Evolutionary conservation across 305 asterid genomes (phyloP).

Genomic region (Solanum hybrid): DNA sequence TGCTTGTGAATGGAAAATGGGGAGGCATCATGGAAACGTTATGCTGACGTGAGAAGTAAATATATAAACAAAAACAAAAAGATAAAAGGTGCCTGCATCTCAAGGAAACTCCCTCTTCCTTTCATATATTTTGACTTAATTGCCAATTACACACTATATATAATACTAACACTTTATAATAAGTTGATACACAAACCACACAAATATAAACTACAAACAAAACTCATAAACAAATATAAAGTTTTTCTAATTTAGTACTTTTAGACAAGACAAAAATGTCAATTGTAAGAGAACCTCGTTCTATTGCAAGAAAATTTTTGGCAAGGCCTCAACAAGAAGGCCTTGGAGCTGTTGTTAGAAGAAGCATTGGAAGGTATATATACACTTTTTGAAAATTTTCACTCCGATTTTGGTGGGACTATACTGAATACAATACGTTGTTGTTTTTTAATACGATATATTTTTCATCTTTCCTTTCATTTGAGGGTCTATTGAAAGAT

Average conservation of each 20-base stretch:
- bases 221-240: not conserved
- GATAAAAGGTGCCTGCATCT: not conserved
- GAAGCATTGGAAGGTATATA: constrained; percentile 78
- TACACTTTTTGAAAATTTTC: no score
- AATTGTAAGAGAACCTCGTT: constrained; percentile 51
- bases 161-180: not conserved
- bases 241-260: not conserved
- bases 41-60: constrained; percentile 1
- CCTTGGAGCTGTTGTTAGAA: constrained; percentile 69
- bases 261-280: not conserved
- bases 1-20: not conserved
- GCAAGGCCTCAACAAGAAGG: constrained; percentile 83
- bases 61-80: not conserved
- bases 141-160: not conserved
- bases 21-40: constrained; percentile 16
- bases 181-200: not conserved
- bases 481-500: not conserved
- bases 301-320: constrained; percentile 45
- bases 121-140: not conserved
- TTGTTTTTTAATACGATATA: not conserved
- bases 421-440: not conserved
- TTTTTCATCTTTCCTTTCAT: not conserved
- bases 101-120: constrained; percentile 9
- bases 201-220: not conserved
- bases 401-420: fast-evolving